A percentile compares a stretch with the other conserved stretches of the same genome.
Evolutionary conservation across 345 rosid species (phyloP).

Genomic region (Boechera divaricarpa): DNA sequence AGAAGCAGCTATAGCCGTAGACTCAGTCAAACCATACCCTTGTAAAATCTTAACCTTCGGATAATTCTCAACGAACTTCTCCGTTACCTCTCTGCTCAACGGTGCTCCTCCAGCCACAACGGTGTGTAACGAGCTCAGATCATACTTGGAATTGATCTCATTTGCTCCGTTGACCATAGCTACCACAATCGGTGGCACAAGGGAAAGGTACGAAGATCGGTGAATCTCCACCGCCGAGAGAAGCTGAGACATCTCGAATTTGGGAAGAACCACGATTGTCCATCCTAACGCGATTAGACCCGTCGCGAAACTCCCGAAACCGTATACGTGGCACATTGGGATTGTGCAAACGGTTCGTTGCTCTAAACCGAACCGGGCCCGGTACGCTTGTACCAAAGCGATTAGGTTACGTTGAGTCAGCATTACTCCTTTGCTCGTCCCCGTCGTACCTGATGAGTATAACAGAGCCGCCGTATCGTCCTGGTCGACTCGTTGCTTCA

Average conservation of each 20-base stretch:
- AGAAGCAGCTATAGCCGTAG: constrained; percentile 64
- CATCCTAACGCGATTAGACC: constrained; percentile 73
- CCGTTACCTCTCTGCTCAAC: constrained; percentile 71
- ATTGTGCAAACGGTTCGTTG: constrained; percentile 75
- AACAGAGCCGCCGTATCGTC: constrained; percentile 84
- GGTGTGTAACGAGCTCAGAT: constrained; percentile 63
- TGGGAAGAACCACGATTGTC: constrained; percentile 69
- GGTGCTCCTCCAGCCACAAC: constrained; percentile 82
- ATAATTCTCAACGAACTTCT: constrained; percentile 61
- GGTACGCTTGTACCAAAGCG: constrained; percentile 59
- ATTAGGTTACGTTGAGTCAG: constrained; percentile 74
- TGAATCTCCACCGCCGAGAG: constrained; percentile 61
- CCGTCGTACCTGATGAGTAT: constrained; percentile 94
- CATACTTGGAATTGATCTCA: constrained; percentile 56
- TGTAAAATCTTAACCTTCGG: constrained; percentile 61
- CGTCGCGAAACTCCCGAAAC: constrained; percentile 68
- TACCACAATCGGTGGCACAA: constrained; percentile 80
- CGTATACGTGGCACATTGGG: constrained; percentile 92
- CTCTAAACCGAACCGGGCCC: constrained; percentile 50
- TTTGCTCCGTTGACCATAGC: constrained; percentile 63
- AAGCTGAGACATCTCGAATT: constrained; percentile 75
- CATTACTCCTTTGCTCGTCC: constrained; percentile 85
- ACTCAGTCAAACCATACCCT: constrained; percentile 85
- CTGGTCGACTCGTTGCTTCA: constrained; percentile 64
- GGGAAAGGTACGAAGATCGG: constrained; percentile 62